Conservation (phyloP, 495 filamentous ascomycete genomes). For the Rhypophila decipiens region DNA sequence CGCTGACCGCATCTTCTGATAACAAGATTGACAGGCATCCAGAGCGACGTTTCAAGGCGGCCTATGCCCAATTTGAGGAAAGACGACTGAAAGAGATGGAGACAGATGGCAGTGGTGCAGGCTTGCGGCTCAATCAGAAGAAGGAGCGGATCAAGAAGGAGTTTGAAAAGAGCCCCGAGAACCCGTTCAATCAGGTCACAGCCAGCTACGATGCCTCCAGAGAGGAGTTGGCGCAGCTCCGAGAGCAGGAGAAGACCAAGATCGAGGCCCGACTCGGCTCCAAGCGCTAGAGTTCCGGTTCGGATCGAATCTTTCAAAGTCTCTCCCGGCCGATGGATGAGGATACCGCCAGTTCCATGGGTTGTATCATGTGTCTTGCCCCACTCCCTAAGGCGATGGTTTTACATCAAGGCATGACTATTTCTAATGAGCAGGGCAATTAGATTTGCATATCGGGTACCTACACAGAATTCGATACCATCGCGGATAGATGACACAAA, state of each 20-base stretch:
- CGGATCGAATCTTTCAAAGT: too few species aligned
- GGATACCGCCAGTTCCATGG: too few species aligned
- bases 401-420: too few species aligned
- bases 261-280: conserved; percentile 60
- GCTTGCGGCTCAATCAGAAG: conserved; percentile 72
- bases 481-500: too few species aligned
- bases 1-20: conserved; percentile 46
- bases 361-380: too few species aligned
- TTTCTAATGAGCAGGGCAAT: too few species aligned
- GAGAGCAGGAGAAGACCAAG: conserved; percentile 63
- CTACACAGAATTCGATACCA: too few species aligned
- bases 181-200: conserved; percentile 81
- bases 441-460: too few species aligned
- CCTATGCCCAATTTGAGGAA: conserved; percentile 81
- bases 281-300: conserved; percentile 16
- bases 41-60: conserved; percentile 78
- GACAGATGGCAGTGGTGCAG: conserved; percentile 61
- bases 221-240: conserved; percentile 67
- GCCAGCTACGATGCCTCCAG: conserved; percentile 67
- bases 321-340: too few species aligned
- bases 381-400: too few species aligned
- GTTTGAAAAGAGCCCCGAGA: conserved; percentile 84
- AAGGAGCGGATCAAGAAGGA: conserved; percentile 75
- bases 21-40: conserved; percentile 79
- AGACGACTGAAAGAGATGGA: conserved; percentile 79